phyloP scores from a whole-genome alignment of 495 filamentous ascomycete species.

The Podospora comata region DNA sequence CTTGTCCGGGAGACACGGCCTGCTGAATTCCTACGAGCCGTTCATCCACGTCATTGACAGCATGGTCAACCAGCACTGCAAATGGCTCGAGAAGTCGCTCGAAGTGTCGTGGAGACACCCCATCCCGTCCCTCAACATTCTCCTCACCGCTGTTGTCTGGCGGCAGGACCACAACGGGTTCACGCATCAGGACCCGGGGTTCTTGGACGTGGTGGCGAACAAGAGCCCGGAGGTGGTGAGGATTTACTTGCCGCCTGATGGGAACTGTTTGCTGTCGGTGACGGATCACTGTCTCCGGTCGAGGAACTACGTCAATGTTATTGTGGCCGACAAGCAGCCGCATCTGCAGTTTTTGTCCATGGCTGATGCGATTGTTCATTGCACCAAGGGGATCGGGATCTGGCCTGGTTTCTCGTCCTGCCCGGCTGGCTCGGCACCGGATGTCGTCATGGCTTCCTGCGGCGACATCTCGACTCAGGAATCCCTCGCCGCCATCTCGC shows the following conservation, averaged over 20 bases:
- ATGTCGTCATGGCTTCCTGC: constrained; percentile 67
- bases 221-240: constrained; percentile 72
- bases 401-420: constrained; percentile 46
- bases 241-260: constrained; percentile 73
- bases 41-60: constrained; percentile 77
- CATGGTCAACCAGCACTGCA: constrained; percentile 76
- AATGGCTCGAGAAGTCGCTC: constrained; percentile 73
- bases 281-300: constrained; percentile 68
- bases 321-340: constrained; percentile 72
- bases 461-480: constrained; percentile 70
- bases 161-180: constrained; percentile 78
- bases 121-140: constrained; percentile 68
- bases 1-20: constrained; percentile 65
- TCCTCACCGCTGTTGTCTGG: constrained; percentile 72
- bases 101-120: constrained; percentile 69
- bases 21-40: constrained; percentile 74
- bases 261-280: constrained; percentile 65
- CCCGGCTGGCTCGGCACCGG: constrained; percentile 60
- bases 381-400: constrained; percentile 62
- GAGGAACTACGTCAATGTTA: constrained; percentile 71
- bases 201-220: constrained; percentile 71
- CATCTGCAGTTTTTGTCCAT: constrained; percentile 69
- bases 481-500: constrained; percentile 62
- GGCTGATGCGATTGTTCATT: constrained; percentile 64
- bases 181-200: constrained; percentile 74